Conservation (phyloP, 1,139 yeast species). For the Zygoascus meyerae region DNA sequence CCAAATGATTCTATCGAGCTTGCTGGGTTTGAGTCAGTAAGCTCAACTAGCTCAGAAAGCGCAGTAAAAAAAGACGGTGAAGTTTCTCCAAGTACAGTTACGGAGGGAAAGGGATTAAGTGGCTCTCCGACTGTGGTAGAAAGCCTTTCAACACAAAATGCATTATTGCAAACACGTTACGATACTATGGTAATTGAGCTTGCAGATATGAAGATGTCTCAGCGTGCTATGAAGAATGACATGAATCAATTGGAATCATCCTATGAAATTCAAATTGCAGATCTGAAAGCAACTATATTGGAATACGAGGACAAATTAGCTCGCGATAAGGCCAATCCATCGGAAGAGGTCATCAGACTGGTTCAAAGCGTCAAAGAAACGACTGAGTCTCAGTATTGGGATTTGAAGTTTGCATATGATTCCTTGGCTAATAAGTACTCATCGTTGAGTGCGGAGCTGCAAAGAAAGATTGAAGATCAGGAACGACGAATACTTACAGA, state of each 20-base stretch:
- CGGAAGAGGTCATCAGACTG: conserved; percentile 15
- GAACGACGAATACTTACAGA: conserved; percentile 15
- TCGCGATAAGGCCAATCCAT: conserved; percentile 9
- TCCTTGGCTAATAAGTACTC: conserved; percentile 22
- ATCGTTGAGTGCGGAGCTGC: conserved; percentile 18
- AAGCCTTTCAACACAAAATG: too few species aligned
- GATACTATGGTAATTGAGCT: background rate
- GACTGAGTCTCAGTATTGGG: conserved; percentile 21
- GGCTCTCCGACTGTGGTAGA: too few species aligned
- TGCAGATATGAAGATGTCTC: conserved; percentile 1
- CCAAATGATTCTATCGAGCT: background rate
- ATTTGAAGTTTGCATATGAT: conserved; percentile 23
- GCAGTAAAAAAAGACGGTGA: too few species aligned
- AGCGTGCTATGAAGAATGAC: conserved; percentile 13
- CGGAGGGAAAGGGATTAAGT: too few species aligned
- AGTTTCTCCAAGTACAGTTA: too few species aligned
- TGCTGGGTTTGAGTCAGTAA: background rate
- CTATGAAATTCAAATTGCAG: conserved; percentile 17
- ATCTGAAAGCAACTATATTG: conserved; percentile 16
- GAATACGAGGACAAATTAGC: conserved; percentile 15
- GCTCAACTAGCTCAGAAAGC: too few species aligned
- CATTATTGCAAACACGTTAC: background rate
- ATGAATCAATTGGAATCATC: conserved; percentile 14
- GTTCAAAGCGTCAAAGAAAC: conserved; percentile 18
- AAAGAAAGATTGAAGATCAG: conserved; percentile 15